phyloP scores from a whole-genome alignment of 2,329 filamentous ascomycete genomes.

The Colletotrichum brevisporum region DNA sequence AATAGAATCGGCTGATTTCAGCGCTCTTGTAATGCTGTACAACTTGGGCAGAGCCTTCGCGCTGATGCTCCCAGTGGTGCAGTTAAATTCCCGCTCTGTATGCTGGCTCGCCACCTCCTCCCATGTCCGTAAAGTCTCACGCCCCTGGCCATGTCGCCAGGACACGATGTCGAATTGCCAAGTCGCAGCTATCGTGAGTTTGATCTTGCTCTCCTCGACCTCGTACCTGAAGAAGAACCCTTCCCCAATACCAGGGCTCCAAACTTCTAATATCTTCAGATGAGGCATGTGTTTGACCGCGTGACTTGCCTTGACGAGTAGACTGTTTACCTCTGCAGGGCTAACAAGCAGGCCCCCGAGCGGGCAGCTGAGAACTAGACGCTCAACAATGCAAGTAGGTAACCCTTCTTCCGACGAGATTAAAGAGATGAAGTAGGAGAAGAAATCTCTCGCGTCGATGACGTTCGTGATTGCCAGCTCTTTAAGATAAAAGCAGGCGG shows the following conservation, averaged over 20 bases:
- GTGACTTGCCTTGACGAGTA: conserved; percentile 8
- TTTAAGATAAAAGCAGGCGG: neutral
- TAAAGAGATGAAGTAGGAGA: neutral
- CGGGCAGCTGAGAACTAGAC: neutral
- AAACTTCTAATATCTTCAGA: conserved; percentile 6
- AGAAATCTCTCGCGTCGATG: conserved; percentile 14
- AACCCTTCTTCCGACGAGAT: neutral
- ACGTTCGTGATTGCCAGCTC: conserved; percentile 8
- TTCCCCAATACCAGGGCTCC: conserved; percentile 20
- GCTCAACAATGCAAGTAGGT: conserved; percentile 6
- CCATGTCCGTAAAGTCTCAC: conserved; percentile 10
- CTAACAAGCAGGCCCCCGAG: neutral
- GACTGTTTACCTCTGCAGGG: neutral
- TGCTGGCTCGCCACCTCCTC: conserved; percentile 12
- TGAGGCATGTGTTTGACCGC: conserved; percentile 1
- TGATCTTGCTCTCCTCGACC: conserved; percentile 2
- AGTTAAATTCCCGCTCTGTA: neutral
- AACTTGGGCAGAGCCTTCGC: neutral
- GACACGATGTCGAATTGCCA: conserved; percentile 10
- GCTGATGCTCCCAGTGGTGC: neutral
- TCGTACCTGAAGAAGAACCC: conserved; percentile 14
- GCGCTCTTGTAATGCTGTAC: neutral
- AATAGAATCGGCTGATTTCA: neutral
- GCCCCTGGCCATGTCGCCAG: conserved; percentile 1
- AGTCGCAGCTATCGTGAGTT: conserved; percentile 16